Evolutionary conservation across 2,329 filamentous ascomycete genomes (phyloP).

Genomic region (Ophiostoma sp.): DNA sequence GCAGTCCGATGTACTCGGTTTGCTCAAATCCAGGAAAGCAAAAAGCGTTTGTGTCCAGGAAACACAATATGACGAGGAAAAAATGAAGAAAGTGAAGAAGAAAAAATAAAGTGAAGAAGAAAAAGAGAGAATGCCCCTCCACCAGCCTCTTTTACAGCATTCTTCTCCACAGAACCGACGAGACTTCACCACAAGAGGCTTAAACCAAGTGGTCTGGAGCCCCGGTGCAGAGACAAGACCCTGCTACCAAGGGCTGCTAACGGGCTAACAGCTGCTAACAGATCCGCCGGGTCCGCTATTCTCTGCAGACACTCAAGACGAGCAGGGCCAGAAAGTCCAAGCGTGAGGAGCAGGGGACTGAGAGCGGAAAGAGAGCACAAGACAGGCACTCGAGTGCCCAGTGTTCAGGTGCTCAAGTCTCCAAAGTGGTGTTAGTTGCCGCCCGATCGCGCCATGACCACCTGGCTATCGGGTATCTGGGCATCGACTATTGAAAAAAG

Average conservation of each 20-base stretch:
- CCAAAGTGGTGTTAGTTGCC: not conserved
- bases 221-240: not conserved
- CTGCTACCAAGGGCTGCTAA: not conserved
- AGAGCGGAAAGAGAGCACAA: not conserved
- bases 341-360: not conserved
- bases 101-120: not conserved
- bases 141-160: constrained; percentile 5
- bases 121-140: not conserved
- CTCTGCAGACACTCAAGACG: not conserved
- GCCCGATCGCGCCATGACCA: not conserved
- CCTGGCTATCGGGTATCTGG: not conserved
- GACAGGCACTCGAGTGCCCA: not conserved
- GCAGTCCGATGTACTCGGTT: too few relatives aligned
- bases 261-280: not conserved
- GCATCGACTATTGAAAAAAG: too few relatives aligned
- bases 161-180: constrained; percentile 5
- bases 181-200: constrained; percentile 10
- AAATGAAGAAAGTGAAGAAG: not conserved
- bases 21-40: too few relatives aligned
- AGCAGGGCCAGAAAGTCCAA: too few relatives aligned
- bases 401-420: not conserved
- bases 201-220: not conserved
- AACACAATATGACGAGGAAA: not conserved
- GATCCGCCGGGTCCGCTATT: not conserved
- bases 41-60: too few relatives aligned